Evolutionary conservation across 345 rosid genomes (phyloP), one percentile per base, ranked within the genome.

Genomic region (Eucalyptus regnans): DNA sequence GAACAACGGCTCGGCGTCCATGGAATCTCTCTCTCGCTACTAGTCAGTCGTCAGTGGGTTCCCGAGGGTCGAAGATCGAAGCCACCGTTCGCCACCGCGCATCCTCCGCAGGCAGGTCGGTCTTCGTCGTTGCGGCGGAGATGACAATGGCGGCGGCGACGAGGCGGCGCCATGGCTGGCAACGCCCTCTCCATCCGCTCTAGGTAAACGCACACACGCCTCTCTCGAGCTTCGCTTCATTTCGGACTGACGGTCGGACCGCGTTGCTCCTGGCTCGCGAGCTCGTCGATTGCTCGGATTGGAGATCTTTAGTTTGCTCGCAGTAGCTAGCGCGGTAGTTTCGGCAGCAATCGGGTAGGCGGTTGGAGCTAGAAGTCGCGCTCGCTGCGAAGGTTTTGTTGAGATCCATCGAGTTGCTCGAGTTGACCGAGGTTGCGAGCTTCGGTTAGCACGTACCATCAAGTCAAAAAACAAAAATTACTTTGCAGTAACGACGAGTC

Each of bases 101-200:
- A 8, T 52, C 50, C n/a, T 37, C 18, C 60, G 10, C 43, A 17
- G 76, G 85, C 58, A 50, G 84, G 80, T 7, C 7, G 8, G 58
- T 52, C 58, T 9, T 52, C 25, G 37, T 15, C 9, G 7, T 33
- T 27, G 9, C 52, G 44, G 68, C 31, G 27, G 31, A 50, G 66
- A 88, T 60, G 93, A 91, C 87, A 92, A 93, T 88, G 89, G 62
- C 29, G 50, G 51, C 54, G 68, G 89, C 88, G 92, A 93, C 88
- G 90, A 94, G 98, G 90, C 96, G 96, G 93, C 97, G 96, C 94
- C 99, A 98, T 92, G 99, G 99, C 84, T 98, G 99, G 99, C 97
- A 98, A 93, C 93, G 95, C 58, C 99, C 99, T 54, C 90, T 98
- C 87, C 98, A 97, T 87, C 95, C 96, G 41, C 41, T 98, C 41